Base-by-base conservation (phyloP, 495 filamentous ascomycete species). In the Xylaria flabelliformis region DNA sequence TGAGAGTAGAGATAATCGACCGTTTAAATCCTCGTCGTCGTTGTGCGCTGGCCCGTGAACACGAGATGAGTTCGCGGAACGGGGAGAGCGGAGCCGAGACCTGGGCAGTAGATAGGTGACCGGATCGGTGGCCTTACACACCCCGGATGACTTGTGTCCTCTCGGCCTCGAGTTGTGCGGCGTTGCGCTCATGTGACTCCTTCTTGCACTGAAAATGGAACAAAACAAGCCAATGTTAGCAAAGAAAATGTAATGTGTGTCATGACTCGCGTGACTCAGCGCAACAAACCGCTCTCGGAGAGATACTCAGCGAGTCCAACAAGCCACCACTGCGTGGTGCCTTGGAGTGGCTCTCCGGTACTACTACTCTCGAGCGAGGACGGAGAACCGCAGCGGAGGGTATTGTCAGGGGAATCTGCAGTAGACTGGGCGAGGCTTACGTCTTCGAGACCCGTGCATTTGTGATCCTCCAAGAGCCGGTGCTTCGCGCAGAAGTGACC, bases 401-500 rank as follows among this genome's bases (percentile, higher is more conserved):
- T n/a, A 39, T 48, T 41, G 63, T 64, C 67, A 73, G 67, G 44
- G 76, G 65, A 46, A 67, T 61, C 46, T 51, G 56, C 39, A 26
- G 24, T 24, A 29, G 55, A 46, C 32, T 32, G 56, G 65, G 63
- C 70, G 65, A 62, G 73, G 86, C 88, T 85, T 83, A 90, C 88
- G 83, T 97, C 91, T 83, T 98, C 97, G 72, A 99, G 84, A n/a
- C 94, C 94, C 70, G 86, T 89, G 83, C 96, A 99, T 79, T 93
- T 91, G 84, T 99, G 96, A 72, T 93, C 91, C 83, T 99, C 96
- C 61, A 98, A 81, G 82, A 98, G 89, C 19, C 96, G 87, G 84
- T 99, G 96, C 85, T 93, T 94, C 65, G 91, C 93, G 84, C 96
- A 99, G 85, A 92, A 98, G 81, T 96, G 92, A 19, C 94, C 94